Conservation (phyloP, 768 basidiomycete species). For the Tylopilus balloui region DNA sequence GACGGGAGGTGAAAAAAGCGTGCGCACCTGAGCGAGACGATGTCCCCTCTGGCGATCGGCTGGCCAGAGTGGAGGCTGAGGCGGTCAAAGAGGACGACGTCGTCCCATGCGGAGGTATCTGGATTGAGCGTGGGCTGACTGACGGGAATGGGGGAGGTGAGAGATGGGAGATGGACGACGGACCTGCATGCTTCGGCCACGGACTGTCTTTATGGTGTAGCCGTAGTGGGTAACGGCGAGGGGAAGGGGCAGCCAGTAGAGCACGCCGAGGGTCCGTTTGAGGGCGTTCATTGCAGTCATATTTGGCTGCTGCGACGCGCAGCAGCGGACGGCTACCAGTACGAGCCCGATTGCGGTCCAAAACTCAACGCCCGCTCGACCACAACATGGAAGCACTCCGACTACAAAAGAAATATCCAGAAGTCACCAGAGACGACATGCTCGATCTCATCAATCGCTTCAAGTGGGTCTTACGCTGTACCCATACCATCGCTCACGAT, state of each 20-base stretch:
- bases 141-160: constrained; percentile 17
- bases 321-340: not conserved
- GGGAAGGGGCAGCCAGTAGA: constrained; percentile 59
- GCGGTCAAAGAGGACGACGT: constrained; percentile 62
- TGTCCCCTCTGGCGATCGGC: constrained; percentile 51
- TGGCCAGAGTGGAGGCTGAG: constrained; percentile 34
- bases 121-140: constrained; percentile 73
- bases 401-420: constrained; percentile 88
- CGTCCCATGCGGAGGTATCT: constrained; percentile 55
- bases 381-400: constrained; percentile 71
- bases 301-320: constrained; percentile 1
- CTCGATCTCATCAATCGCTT: constrained; percentile 91
- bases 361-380: constrained; percentile 3
- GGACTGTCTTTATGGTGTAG: constrained; percentile 50
- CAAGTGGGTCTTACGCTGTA: constrained; percentile 65
- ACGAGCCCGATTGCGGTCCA: constrained; percentile 2
- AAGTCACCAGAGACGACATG: constrained; percentile 91
- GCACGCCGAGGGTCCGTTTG: constrained; percentile 16
- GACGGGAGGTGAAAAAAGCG: constrained; percentile 2
- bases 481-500: constrained; percentile 2
- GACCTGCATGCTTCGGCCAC: constrained; percentile 75
- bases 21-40: constrained; percentile 57
- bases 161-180: not conserved
- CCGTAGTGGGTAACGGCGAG: constrained; percentile 47
- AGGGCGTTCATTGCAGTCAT: constrained; percentile 1